A percentile compares a stretch with the other conserved stretches of the same genome.
phyloP scores from a whole-genome alignment of 2,329 filamentous ascomycete species.

The Ophiostoma angusticollis region DNA sequence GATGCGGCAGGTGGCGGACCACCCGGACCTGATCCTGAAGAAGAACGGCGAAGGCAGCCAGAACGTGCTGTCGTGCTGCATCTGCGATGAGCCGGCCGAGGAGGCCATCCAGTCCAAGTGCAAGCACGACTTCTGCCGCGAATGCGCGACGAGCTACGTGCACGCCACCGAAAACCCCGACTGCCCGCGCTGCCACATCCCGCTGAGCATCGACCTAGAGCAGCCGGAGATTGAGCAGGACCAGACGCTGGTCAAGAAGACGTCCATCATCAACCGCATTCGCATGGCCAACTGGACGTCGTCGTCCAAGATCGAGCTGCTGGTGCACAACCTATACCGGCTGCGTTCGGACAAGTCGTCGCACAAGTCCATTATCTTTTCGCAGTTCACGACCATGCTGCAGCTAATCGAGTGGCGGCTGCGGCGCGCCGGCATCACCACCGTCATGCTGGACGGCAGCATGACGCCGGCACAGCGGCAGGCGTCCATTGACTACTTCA shows the following conservation, averaged over 20 bases:
- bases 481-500: constrained; percentile 90
- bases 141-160: constrained; percentile 70
- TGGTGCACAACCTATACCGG: constrained; percentile 88
- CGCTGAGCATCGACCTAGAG: constrained; percentile 80
- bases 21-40: constrained; percentile 86
- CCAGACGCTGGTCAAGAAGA: constrained; percentile 76
- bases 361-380: constrained; percentile 95
- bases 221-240: constrained; percentile 94
- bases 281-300: constrained; percentile 99
- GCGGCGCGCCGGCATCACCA: constrained; percentile 91
- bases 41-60: constrained; percentile 77
- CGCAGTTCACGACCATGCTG: constrained; percentile 93
- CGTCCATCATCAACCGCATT: constrained; percentile 95
- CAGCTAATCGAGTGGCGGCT: constrained; percentile 96
- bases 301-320: constrained; percentile 92
- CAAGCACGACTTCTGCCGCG: constrained; percentile 82
- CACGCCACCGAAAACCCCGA: constrained; percentile 63
- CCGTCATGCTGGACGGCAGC: constrained; percentile 93
- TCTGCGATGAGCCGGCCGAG: constrained; percentile 93
- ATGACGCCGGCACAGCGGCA: constrained; percentile 93
- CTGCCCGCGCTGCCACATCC: constrained; percentile 86
- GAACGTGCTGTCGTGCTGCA: constrained; percentile 81
- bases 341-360: constrained; percentile 85
- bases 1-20: constrained; percentile 95
- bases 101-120: constrained; percentile 87